Base-by-base conservation (phyloP, 176 grass and related monocot genomes). In the Phragmites australis region DNA sequence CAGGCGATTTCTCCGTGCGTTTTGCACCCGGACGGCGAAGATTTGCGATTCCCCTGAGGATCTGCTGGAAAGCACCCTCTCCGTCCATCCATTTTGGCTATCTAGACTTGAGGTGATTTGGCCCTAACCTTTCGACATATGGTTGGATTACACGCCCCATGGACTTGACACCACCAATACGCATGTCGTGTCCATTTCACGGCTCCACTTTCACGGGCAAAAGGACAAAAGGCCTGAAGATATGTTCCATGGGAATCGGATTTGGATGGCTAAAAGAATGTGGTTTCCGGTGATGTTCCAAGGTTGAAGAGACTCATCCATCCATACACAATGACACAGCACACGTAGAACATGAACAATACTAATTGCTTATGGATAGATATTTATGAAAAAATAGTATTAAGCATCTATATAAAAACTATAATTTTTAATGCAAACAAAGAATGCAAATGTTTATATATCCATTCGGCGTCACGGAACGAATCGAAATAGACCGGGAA, bases 141-240 rank as follows among this genome's bases (percentile, higher is more conserved):
- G 19, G 41, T 46, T 22, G 9, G 40, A 30, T 13, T 47, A 43
- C 63, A 75, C 52, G 26, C 18, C 42, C 59, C 41, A 65, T 3
- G 18, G 48, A 75, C 9, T 64, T 73, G 80, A 63, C 68, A 72
- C 68, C 54, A 72, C 15, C n/a, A n/a, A n/a, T n/a, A n/a, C n/a
- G n/a, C 18, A 59, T 34, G 78, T 59, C 19, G 6, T 34, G 65
- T 25, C 51, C 41, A 6, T 60, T 25, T 70, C 5, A 0, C 52
- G 23, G 30, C 18, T 17, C 42, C 9, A 17, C 34, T 39, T 69
- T n/a, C 31, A 27, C 3, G 22, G 15, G 27, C 43, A 16, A 18
- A 7, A 32, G 30, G 61, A 21, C 62, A 64, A 64, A 45, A 74
- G 14, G 26, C 6, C 17, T 50, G 13, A 4, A 62, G 21, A 59